phyloP scores from a whole-genome alignment of 2,329 filamentous ascomycete species.

The Parascedosporium putredinis region DNA sequence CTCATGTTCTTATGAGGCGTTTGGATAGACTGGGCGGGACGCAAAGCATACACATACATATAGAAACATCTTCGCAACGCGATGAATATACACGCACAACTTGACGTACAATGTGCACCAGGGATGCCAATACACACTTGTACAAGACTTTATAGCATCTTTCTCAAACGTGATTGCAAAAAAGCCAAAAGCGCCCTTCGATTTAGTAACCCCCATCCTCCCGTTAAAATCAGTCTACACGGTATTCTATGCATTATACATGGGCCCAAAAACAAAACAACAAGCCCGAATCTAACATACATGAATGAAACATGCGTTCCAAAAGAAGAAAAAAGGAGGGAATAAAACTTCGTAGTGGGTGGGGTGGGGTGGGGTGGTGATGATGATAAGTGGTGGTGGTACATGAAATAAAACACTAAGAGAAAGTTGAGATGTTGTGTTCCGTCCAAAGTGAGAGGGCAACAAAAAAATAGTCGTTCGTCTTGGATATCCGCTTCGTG shows the following conservation, averaged over 20 bases:
- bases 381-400: background rate
- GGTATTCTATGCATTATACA: slow-evolving; percentile 3
- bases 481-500: no score
- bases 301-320: background rate
- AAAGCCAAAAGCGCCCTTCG: no score
- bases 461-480: no score
- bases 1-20: background rate
- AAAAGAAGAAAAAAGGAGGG: background rate
- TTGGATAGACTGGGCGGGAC: background rate
- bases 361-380: background rate
- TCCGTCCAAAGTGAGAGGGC: no score
- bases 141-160: no score
- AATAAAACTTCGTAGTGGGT: background rate
- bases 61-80: no score
- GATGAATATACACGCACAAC: no score
- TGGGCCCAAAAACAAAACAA: background rate
- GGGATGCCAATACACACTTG: no score
- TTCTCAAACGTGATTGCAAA: no score
- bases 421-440: background rate
- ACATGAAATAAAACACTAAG: background rate
- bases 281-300: background rate
- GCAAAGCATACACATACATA: slow-evolving; percentile 2
- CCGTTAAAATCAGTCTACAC: no score
- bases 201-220: no score
- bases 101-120: no score